A percentile compares a stretch with the other conserved stretches of the same genome.
Evolutionary conservation across 164 flowering plant species (phyloP).

Genomic region (Aristolochia fimbriata): DNA sequence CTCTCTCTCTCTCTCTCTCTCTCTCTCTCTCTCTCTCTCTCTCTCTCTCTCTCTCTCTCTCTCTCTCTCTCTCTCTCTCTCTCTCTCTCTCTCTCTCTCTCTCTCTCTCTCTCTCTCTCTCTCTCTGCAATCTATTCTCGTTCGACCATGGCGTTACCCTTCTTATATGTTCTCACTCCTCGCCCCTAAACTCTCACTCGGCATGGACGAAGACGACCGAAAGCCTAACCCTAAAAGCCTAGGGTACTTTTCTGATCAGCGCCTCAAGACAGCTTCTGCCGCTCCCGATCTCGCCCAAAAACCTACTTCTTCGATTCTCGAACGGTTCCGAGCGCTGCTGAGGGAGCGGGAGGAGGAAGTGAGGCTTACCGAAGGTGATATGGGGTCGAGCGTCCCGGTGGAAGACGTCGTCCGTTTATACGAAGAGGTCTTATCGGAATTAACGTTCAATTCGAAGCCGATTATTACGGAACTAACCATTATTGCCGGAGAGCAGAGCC

Average conservation of each 20-base stretch:
- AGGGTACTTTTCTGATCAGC: constrained; percentile 10
- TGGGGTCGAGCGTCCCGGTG: constrained; percentile 15
- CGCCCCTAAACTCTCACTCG: neutral
- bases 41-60: too few relatives aligned
- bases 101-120: too few relatives aligned
- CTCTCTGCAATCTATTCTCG: too few relatives aligned
- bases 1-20: too few relatives aligned
- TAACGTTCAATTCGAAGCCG: constrained; percentile 85
- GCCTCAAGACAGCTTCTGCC: neutral
- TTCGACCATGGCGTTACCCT: too few relatives aligned
- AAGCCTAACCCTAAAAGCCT: constrained; percentile 25
- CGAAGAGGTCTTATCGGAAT: constrained; percentile 51
- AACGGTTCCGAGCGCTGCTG: constrained; percentile 50
- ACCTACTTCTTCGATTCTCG: constrained; percentile 35
- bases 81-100: too few relatives aligned
- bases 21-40: too few relatives aligned
- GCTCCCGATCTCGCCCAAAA: constrained; percentile 15
- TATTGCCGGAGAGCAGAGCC: constrained; percentile 81
- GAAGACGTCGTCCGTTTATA: constrained; percentile 70
- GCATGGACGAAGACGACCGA: neutral
- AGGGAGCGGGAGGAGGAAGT: constrained; percentile 56
- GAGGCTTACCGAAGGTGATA: constrained; percentile 26
- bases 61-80: too few relatives aligned
- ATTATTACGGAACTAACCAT: constrained; percentile 92
- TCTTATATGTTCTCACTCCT: too few relatives aligned